Evolutionary conservation across 2,329 filamentous ascomycete species (phyloP), one percentile per base, ranked within the genome.

Genomic region (Coniosporium tulheliwenetii): DNA sequence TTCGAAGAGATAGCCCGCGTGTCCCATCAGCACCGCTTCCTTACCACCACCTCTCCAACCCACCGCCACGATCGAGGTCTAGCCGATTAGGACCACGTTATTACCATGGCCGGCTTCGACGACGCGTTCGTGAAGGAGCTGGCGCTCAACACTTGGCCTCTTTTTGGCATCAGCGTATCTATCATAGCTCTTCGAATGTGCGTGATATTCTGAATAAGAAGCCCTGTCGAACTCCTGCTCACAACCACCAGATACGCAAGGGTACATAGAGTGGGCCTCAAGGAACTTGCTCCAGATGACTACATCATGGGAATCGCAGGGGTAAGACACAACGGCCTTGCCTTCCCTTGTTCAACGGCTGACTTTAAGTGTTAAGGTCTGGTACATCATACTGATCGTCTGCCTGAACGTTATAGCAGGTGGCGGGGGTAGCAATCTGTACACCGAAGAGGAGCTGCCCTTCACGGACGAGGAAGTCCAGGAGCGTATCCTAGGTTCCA

Each of bases 361-460:
- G 19, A 26, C 30, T 14, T 40, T 43, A 5, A 50, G 51, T 9
- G 48, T 48, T 13, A 31, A 55, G 48, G 39, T 50, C 9, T 55
- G 57, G 34, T 67, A 66, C 43, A 66, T 63, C 0, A 50, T 52
- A 4, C 51, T 67, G 8, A 53, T 65, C 1, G 55, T 63, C 12
- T 60, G 56, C 42, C 45, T 66, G 40, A 66, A 66, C 43, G 47
- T 57, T n/a, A 63, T 63, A 31, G 54, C 54, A 12, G 43, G 46
- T 2, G 62, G 62, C 16, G 64, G 63, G 31, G 63, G 62, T 19
- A 63, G 60, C 39, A 67, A 66, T 42, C 51, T 68, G 1, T 63
- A 57, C 40, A 58, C 49, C 4, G 59, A 60, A 5, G 63, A 58
- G 39, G 44, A 60, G 19, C 54, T 56, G 19, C 56, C 51, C 0